These are phyloP conservation scores for Fonsecaea monophora DNA, from an alignment of 2,329 filamentous ascomycete genomes.

Conservation along the genomic window DNA sequence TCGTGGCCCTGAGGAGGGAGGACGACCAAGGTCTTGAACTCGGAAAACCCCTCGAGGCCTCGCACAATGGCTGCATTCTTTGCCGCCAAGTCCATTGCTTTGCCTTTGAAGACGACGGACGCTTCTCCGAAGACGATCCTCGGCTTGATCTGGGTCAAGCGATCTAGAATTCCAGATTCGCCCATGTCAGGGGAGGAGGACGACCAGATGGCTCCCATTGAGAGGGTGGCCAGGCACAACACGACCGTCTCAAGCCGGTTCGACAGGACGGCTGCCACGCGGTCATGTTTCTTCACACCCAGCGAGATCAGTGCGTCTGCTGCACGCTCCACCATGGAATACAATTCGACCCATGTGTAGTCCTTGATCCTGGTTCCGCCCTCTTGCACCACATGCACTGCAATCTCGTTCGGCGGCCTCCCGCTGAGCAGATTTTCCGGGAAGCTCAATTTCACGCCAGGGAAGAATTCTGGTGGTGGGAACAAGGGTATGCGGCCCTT, in stretches of 20 bases:
- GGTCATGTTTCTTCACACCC: constrained; percentile 72
- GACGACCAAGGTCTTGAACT: constrained; percentile 46
- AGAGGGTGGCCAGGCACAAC: constrained; percentile 71
- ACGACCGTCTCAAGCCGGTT: constrained; percentile 76
- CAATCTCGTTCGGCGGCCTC: constrained; percentile 61
- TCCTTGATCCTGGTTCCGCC: constrained; percentile 45
- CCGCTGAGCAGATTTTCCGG: constrained; percentile 46
- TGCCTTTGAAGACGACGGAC: constrained; percentile 77
- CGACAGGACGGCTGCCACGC: constrained; percentile 74
- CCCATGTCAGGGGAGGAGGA: constrained; percentile 83
- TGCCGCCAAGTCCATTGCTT: constrained; percentile 69
- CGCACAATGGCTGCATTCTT: constrained; percentile 59
- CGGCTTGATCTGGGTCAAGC: constrained; percentile 74
- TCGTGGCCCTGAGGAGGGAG: no score
- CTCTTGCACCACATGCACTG: constrained; percentile 67
- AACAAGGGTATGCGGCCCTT: not conserved
- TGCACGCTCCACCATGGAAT: constrained; percentile 63
- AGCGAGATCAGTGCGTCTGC: constrained; percentile 69
- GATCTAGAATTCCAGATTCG: constrained; percentile 74
- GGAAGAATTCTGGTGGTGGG: constrained; percentile 54
- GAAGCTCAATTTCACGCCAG: constrained; percentile 64
- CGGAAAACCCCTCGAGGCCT: constrained; percentile 8
- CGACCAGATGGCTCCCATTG: constrained; percentile 76
- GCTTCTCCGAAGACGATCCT: constrained; percentile 85
- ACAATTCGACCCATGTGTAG: constrained; percentile 71